Conservation (phyloP, 208 protist genomes). For the Trypanosoma grayi region DNA sequence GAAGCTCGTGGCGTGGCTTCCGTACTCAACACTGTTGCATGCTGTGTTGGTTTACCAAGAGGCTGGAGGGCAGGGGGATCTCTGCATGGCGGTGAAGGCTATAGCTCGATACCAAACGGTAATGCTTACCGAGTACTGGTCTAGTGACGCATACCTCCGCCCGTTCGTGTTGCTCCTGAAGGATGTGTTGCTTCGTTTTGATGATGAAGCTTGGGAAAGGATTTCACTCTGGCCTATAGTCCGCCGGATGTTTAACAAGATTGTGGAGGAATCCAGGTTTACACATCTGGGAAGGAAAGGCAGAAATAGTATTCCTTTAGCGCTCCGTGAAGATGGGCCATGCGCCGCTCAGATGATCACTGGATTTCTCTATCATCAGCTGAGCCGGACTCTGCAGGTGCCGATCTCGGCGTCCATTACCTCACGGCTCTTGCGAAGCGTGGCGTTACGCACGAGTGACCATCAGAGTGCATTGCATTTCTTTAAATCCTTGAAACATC, state of each 20-base stretch:
- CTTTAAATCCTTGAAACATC: constrained; percentile 46
- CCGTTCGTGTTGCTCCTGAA: constrained; percentile 15
- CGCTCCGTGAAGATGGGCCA: constrained; percentile 15
- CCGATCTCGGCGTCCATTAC: constrained; percentile 52
- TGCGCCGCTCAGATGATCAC: constrained; percentile 30
- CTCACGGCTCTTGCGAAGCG: constrained; percentile 33
- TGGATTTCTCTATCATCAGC: constrained; percentile 29
- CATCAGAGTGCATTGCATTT: constrained; percentile 51
- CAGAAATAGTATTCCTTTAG: constrained; percentile 4
- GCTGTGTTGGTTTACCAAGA: constrained; percentile 6
- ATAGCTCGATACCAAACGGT: constrained; percentile 11
- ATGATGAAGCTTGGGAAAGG: constrained; percentile 17
- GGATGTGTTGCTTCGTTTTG: constrained; percentile 17
- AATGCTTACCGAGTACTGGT: constrained; percentile 12
- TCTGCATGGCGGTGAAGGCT: constrained; percentile 15
- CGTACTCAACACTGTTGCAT: constrained; percentile 7
- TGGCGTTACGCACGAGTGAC: constrained; percentile 22
- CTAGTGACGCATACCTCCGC: constrained; percentile 5
- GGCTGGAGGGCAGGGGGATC: constrained; percentile 4
- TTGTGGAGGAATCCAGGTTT: constrained; percentile 24
- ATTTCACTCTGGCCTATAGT: constrained; percentile 13
- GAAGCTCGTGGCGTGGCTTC: neutral
- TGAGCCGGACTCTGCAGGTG: constrained; percentile 32
- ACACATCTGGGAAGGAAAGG: constrained; percentile 19
- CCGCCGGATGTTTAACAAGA: constrained; percentile 25